These are phyloP conservation scores for Roridomyces roridus DNA, from an alignment of 768 basidiomycete genomes.

Conservation along the genomic window DNA sequence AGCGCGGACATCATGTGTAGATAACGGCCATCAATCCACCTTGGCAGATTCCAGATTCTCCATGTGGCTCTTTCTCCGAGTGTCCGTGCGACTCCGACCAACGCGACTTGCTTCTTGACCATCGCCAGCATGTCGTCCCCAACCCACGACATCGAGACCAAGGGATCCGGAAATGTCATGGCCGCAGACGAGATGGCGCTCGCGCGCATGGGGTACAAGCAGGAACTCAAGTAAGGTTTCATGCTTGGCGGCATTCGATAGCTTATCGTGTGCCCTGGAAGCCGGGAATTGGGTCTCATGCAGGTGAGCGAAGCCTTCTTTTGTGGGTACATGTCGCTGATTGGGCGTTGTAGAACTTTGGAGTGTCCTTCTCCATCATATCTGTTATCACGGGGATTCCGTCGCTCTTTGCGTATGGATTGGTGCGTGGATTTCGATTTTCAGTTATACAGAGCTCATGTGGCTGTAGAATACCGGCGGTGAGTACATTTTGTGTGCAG, in stretches of 20 bases:
- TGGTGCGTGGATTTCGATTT: conserved; percentile 48
- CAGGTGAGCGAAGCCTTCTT: conserved; percentile 48
- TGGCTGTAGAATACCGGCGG: conserved; percentile 64
- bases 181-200: conserved; percentile 65
- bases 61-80: too few relatives aligned
- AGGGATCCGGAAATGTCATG: conserved; percentile 28
- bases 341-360: conserved; percentile 66
- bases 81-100: too few relatives aligned
- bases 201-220: conserved; percentile 75
- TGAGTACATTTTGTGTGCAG: not conserved
- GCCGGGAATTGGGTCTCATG: conserved; percentile 66
- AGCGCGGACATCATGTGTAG: too few relatives aligned
- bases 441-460: not conserved
- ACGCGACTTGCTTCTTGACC: not conserved
- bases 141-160: conserved; percentile 20
- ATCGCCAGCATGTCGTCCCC: conserved; percentile 18
- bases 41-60: too few relatives aligned
- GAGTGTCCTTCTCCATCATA: conserved; percentile 79
- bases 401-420: conserved; percentile 70
- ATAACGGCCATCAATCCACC: too few relatives aligned
- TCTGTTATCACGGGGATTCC: conserved; percentile 76
- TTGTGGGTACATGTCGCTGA: conserved; percentile 4
- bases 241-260: not conserved
- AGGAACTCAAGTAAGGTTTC: conserved; percentile 61
- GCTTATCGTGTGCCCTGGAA: conserved; percentile 27